A percentile compares a stretch with the other conserved stretches of the same genome.
Evolutionary conservation across 257 asterid species (phyloP).

Genomic region (Nicotiana obtusifolia): DNA sequence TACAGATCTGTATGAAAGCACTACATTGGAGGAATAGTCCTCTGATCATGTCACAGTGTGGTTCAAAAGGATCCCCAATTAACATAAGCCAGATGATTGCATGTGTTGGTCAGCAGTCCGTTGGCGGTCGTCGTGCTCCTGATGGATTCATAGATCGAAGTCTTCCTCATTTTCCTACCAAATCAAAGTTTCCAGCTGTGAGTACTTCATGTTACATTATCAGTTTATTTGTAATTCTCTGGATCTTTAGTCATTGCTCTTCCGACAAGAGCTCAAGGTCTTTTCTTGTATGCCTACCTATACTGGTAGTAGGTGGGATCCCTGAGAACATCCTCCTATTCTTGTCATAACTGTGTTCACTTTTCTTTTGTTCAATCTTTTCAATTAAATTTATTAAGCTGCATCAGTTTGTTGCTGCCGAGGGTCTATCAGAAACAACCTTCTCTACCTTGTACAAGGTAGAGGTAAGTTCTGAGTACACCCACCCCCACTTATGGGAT

Average conservation of each 20-base stretch:
- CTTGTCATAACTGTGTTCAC: too few species aligned
- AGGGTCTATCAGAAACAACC: too few species aligned
- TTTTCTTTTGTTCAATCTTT: too few species aligned
- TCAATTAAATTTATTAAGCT: too few species aligned
- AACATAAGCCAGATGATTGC: slow-evolving; percentile 98
- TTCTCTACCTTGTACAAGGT: too few species aligned
- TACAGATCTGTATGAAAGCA: slow-evolving; percentile 71
- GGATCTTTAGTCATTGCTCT: background rate
- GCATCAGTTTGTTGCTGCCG: too few species aligned
- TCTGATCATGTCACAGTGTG: slow-evolving; percentile 93
- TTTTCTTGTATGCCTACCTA: background rate
- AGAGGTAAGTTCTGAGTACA: too few species aligned
- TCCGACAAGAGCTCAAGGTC: background rate
- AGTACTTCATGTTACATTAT: slow-evolving; percentile 11
- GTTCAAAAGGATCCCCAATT: slow-evolving; percentile 95
- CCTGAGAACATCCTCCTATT: too few species aligned
- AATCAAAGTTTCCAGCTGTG: slow-evolving; percentile 87
- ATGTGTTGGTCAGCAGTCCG: slow-evolving; percentile 95
- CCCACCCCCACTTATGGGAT: too few species aligned
- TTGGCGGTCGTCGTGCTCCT: slow-evolving; percentile 96
- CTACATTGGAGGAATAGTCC: slow-evolving; percentile 96
- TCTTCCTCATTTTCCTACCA: slow-evolving; percentile 83
- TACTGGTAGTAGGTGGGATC: background rate
- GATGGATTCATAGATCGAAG: slow-evolving; percentile 93
- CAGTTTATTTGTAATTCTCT: background rate